These are phyloP conservation scores for Cercis canadensis DNA, from an alignment of 306 rosid species.

Conservation along the genomic window DNA sequence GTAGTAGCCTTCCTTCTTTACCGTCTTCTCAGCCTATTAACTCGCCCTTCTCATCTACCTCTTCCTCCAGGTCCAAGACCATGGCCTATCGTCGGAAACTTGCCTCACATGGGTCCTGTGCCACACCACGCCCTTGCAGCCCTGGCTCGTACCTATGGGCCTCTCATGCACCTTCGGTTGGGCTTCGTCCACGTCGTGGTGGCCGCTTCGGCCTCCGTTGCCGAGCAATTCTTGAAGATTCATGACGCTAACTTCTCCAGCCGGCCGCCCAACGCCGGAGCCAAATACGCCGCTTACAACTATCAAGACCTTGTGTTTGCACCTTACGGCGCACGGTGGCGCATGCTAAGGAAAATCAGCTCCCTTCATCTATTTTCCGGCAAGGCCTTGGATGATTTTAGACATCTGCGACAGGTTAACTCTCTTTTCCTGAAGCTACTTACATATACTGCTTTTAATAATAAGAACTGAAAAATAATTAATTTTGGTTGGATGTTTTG, in stretches of 20 bases:
- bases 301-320: constrained; percentile 83
- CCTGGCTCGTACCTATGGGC: constrained; percentile 65
- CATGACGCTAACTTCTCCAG: constrained; percentile 75
- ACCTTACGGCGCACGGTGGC: constrained; percentile 84
- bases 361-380: constrained; percentile 81
- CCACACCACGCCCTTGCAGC: constrained; percentile 82
- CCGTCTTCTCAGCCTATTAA: constrained; percentile 19
- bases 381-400: constrained; percentile 75
- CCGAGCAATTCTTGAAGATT: constrained; percentile 67
- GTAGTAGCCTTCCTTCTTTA: constrained; percentile 33
- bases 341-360: constrained; percentile 75
- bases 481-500: too few species aligned
- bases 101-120: constrained; percentile 67
- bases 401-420: constrained; percentile 69
- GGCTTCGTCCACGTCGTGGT: constrained; percentile 73
- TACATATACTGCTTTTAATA: too few species aligned
- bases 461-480: too few species aligned
- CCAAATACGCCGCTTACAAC: constrained; percentile 70
- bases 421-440: neutral
- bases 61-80: constrained; percentile 87
- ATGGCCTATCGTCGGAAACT: constrained; percentile 85
- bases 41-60: constrained; percentile 22
- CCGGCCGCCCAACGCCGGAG: constrained; percentile 86
- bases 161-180: constrained; percentile 73
- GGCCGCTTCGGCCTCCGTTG: constrained; percentile 77